Conservation (phyloP, 352 stramenopile genomes). For the Salisapilia sapeloensis region DNA sequence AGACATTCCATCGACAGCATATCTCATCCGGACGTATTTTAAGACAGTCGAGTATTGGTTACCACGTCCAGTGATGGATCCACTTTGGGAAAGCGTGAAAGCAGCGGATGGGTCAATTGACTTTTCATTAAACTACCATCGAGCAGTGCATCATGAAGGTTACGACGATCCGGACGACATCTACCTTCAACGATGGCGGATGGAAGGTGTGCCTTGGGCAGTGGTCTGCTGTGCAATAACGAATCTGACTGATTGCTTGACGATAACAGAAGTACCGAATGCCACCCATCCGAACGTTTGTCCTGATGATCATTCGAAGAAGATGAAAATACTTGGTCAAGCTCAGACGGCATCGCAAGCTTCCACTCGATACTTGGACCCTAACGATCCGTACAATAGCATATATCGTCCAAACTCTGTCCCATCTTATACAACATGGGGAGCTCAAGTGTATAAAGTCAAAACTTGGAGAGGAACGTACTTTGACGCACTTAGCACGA, state of each 20-base stretch:
- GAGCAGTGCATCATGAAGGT: constrained; percentile 84
- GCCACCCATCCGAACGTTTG: constrained; percentile 11
- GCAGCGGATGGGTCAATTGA: constrained; percentile 38
- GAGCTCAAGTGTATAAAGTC: constrained; percentile 70
- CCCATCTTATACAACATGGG: constrained; percentile 49
- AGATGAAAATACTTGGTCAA: constrained; percentile 31
- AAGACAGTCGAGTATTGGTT: constrained; percentile 91
- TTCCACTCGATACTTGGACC: constrained; percentile 78
- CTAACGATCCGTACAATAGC: constrained; percentile 79
- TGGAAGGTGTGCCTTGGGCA: constrained; percentile 88
- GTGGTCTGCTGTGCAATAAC: constrained; percentile 74
- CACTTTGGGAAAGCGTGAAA: constrained; percentile 93
- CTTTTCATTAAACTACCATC: constrained; percentile 92
- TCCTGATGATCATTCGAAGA: constrained; percentile 35
- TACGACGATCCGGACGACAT: constrained; percentile 97
- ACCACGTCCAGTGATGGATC: constrained; percentile 91
- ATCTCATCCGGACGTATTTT: constrained; percentile 90
- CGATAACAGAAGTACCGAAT: constrained; percentile 16
- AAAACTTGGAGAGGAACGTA: constrained; percentile 93
- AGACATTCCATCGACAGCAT: constrained; percentile 25
- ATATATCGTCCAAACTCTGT: constrained; percentile 81
- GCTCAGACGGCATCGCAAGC: constrained; percentile 30
- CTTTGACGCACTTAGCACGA: constrained; percentile 83
- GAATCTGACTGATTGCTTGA: constrained; percentile 32
- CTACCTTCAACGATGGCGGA: constrained; percentile 90